phyloP scores from a whole-genome alignment of 2,329 filamentous ascomycete genomes.

The Xylaria sp. region DNA sequence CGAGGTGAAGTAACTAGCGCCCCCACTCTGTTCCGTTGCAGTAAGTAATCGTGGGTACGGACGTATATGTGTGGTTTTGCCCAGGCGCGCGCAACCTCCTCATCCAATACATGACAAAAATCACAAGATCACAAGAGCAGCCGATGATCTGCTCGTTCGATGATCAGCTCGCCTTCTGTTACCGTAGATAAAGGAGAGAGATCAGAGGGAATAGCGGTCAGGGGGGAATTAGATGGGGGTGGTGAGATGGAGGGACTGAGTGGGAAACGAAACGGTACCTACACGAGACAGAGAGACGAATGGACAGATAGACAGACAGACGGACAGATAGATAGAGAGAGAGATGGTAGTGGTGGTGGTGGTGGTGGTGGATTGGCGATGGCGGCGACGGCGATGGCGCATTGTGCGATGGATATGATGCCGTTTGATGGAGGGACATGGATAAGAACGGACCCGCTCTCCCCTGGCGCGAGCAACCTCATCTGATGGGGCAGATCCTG shows the following conservation, averaged over 20 bases:
- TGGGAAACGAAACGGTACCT: constrained; percentile 13
- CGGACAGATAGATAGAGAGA: too few species aligned
- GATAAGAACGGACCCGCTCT: constrained; percentile 21
- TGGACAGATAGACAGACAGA: neutral
- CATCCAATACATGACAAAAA: neutral
- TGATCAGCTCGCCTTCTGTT: constrained; percentile 4
- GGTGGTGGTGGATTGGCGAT: constrained; percentile 21
- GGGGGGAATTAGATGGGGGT: constrained; percentile 7
- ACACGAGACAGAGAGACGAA: neutral
- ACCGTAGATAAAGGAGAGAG: neutral
- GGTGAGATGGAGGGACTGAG: constrained; percentile 21
- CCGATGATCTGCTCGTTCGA: constrained; percentile 1
- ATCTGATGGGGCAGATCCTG: constrained; percentile 16
- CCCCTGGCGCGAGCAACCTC: constrained; percentile 27
- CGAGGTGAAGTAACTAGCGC: neutral
- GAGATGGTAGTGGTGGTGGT: too few species aligned
- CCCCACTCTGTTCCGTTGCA: constrained; percentile 12
- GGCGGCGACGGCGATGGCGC: constrained; percentile 26
- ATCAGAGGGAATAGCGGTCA: constrained; percentile 28
- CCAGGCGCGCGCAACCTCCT: constrained; percentile 9
- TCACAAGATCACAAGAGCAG: neutral
- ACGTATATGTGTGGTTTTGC: neutral
- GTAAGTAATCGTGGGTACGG: neutral
- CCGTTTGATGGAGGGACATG: constrained; percentile 31
- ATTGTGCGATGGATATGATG: constrained; percentile 31